Conservation (phyloP, 1,284 basidiomycete species). For the Trichosporon coremiiforme region DNA sequence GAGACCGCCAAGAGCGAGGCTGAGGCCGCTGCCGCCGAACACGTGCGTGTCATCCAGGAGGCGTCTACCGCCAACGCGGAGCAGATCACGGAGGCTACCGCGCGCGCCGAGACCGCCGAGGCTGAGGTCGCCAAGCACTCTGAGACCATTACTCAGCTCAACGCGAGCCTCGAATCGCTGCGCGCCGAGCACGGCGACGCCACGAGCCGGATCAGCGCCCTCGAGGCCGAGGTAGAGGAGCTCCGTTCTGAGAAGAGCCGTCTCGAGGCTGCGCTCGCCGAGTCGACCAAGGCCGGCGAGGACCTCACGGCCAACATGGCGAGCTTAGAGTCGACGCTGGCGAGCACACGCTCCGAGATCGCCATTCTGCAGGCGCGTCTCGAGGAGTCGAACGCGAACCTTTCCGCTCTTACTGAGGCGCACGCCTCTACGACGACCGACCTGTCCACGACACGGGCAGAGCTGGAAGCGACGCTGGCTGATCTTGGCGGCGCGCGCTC, state of each 20-base stretch:
- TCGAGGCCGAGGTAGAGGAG: neutral
- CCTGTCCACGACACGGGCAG: neutral
- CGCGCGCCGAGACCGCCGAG: conserved; percentile 82
- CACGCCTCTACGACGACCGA: neutral
- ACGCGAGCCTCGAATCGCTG: neutral
- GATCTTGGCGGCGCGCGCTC: conserved; percentile 4
- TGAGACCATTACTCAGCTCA: neutral
- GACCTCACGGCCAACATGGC: conserved; percentile 9
- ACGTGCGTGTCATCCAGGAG: conserved; percentile 73
- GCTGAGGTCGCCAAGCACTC: conserved; percentile 59
- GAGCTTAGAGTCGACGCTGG: neutral
- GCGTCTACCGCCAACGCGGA: neutral
- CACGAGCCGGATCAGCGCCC: neutral
- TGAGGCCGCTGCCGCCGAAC: conserved; percentile 6
- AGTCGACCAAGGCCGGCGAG: conserved; percentile 6
- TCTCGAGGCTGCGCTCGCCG: conserved; percentile 19
- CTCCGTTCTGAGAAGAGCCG: conserved; percentile 69
- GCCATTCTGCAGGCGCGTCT: conserved; percentile 16
- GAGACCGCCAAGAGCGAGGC: conserved; percentile 3
- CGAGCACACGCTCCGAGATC: conserved; percentile 2
- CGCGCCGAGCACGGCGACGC: conserved; percentile 13
- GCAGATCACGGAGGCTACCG: conserved; percentile 25
- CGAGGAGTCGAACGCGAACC: neutral
- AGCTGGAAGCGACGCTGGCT: conserved; percentile 4
- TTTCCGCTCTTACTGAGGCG: neutral